Evolutionary conservation across 2,329 filamentous ascomycete genomes (phyloP).

Genomic region (Trichophaea hybrida): DNA sequence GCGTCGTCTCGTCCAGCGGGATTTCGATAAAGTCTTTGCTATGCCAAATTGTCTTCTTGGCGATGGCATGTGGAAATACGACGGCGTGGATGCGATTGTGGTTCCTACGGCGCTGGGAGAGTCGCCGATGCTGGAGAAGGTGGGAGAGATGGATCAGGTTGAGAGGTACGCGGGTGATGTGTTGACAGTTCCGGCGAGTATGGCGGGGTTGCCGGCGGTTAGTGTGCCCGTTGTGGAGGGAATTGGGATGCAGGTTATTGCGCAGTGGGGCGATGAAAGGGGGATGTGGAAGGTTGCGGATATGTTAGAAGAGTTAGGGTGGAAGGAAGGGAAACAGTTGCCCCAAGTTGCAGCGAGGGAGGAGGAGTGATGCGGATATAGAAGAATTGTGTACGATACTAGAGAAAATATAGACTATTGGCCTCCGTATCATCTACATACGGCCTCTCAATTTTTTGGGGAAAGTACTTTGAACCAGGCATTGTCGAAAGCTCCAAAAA

Average conservation of each 20-base stretch:
- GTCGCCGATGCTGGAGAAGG: conserved; percentile 49
- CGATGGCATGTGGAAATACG: conserved; percentile 35
- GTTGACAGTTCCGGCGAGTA: conserved; percentile 84
- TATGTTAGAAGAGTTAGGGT: conserved; percentile 29
- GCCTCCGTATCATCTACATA: too few species aligned
- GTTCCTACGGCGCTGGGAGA: conserved; percentile 73
- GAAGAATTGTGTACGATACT: too few species aligned
- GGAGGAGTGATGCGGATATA: too few species aligned
- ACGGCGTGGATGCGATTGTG: conserved; percentile 68
- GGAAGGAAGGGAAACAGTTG: too few species aligned
- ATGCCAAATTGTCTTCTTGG: conserved; percentile 50
- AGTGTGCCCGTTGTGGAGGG: conserved; percentile 52
- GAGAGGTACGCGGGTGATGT: conserved; percentile 85
- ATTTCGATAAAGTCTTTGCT: conserved; percentile 70
- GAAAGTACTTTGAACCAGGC: too few species aligned
- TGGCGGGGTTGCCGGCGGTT: conserved; percentile 79
- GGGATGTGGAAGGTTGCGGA: conserved; percentile 46
- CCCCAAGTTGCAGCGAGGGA: too few species aligned
- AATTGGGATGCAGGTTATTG: conserved; percentile 61
- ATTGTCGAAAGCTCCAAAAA: too few species aligned
- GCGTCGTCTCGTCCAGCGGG: conserved; percentile 64
- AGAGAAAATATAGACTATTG: too few species aligned
- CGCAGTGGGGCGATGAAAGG: conserved; percentile 66
- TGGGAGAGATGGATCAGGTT: conserved; percentile 37
- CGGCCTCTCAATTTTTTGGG: too few species aligned